phyloP scores from a whole-genome alignment of 73 alveolate genomes.

The Paramecium tetraurelia region DNA sequence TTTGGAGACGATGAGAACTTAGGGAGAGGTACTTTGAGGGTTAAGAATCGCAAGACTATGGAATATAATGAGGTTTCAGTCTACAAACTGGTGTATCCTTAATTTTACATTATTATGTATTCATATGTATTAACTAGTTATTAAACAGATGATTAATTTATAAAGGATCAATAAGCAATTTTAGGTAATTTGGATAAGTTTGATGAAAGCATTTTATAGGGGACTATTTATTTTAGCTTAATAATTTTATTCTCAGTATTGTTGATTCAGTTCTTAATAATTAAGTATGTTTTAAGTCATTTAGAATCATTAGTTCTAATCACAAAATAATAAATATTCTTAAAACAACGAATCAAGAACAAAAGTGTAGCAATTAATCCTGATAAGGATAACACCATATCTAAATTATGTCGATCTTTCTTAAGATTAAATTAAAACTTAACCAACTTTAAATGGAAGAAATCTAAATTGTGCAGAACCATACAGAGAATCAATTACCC shows the following conservation, averaged over 20 bases:
- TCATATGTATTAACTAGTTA: neutral
- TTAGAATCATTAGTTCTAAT: neutral
- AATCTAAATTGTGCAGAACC: neutral
- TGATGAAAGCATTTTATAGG: neutral
- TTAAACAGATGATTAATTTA: neutral
- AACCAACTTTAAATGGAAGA: constrained; percentile 10
- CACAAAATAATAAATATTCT: neutral
- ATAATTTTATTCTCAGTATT: neutral
- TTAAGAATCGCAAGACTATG: neutral
- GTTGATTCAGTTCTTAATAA: neutral
- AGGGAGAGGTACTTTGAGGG: neutral
- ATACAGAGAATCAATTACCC: neutral
- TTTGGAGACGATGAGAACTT: neutral
- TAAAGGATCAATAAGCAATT: neutral
- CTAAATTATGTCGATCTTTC: neutral
- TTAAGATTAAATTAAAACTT: neutral
- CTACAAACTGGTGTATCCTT: neutral
- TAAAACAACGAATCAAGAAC: neutral
- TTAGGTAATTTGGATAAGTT: neutral
- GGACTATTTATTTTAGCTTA: neutral
- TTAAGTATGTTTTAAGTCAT: neutral
- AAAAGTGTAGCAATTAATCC: neutral
- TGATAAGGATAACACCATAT: neutral
- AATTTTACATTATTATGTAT: neutral
- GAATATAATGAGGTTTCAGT: neutral